These are phyloP conservation scores for Thalassiosira allenii DNA, from an alignment of 352 stramenopile genomes.

Conservation along the genomic window DNA sequence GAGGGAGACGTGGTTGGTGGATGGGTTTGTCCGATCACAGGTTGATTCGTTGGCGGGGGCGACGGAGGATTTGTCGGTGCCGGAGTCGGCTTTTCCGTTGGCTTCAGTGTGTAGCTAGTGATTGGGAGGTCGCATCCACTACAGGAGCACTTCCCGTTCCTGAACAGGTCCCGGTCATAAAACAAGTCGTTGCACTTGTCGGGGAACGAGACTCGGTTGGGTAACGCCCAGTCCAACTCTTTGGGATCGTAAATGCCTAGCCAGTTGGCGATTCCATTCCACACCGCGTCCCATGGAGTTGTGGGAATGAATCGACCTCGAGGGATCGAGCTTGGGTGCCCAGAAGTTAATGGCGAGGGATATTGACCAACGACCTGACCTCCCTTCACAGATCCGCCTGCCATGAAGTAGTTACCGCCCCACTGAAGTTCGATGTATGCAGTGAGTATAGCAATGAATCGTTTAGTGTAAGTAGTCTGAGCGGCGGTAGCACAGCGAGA, in stretches of 20 bases:
- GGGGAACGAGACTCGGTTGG: constrained; percentile 45
- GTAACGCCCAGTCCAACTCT: constrained; percentile 44
- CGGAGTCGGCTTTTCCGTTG: too few species aligned
- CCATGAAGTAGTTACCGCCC: constrained; percentile 70
- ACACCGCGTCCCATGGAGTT: constrained; percentile 70
- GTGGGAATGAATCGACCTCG: constrained; percentile 76
- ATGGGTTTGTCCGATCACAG: too few species aligned
- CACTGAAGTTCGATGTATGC: constrained; percentile 17
- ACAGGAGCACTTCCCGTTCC: background rate
- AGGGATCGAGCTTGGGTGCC: constrained; percentile 48
- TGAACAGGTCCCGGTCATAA: constrained; percentile 6
- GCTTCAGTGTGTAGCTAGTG: too few species aligned
- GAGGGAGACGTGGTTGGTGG: too few species aligned
- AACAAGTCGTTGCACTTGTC: constrained; percentile 10
- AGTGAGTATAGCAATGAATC: background rate
- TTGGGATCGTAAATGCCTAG: constrained; percentile 35
- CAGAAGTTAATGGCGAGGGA: constrained; percentile 58
- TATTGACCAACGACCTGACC: constrained; percentile 73
- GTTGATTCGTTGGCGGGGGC: too few species aligned
- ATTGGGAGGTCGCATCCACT: too few species aligned
- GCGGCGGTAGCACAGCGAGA: background rate
- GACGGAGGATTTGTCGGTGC: too few species aligned
- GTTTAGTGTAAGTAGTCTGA: too few species aligned
- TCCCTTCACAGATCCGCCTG: constrained; percentile 66
- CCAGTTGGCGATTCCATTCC: constrained; percentile 57